Base-by-base conservation (phyloP, 331 rosid genomes). In the Quercus phellos region DNA sequence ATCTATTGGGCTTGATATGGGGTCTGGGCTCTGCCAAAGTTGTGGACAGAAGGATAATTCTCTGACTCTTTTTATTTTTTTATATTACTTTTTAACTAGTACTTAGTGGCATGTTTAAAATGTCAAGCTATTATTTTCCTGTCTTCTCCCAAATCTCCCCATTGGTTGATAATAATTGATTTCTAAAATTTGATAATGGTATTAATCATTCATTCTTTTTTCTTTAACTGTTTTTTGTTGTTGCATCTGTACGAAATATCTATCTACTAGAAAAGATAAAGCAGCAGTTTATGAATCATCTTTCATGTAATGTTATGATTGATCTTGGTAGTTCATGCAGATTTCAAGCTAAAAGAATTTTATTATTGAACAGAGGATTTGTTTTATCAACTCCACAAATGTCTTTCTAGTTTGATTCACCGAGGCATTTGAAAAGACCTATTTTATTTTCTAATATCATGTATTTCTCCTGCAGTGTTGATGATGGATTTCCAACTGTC, bases 401-500 rank as follows among this genome's bases (percentile, higher is more conserved):
- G 34, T 60, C 5, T 60, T 60, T 60, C 68, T 12, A 12, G n/a
- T 4, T 13, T 24, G 38, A 60, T 60, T 30, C 68, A 12, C 64
- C 0, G 6, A 51, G 55, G 58, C 74, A 32, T 68, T 18, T 73
- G 77, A 56, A 55, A 74, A 69, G 58, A 70, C 55, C 66, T 70
- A 72, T 72, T 51, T 72, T 30, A 69, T 50, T 13, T 83, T 56
- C 72, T 58, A 19, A 63, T 77, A 51, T 35, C 16, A 12, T 13
- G 14, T 87, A 75, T 19, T 60, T 22, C 66, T 64, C 76, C 69
- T 86, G 87, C 97, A 95, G 98, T 6, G 67, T 91, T 16, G 96
- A 95, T 64, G 81, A 83, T 26, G 91, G 81, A 67, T 95, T 95
- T 87, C 98, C 99, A 14, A 24, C 6, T 22, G 86, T 91, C 63